These are phyloP conservation scores for Bimuria novae-zelandiae DNA, from an alignment of 2,329 filamentous ascomycete genomes.

Conservation along the genomic window DNA sequence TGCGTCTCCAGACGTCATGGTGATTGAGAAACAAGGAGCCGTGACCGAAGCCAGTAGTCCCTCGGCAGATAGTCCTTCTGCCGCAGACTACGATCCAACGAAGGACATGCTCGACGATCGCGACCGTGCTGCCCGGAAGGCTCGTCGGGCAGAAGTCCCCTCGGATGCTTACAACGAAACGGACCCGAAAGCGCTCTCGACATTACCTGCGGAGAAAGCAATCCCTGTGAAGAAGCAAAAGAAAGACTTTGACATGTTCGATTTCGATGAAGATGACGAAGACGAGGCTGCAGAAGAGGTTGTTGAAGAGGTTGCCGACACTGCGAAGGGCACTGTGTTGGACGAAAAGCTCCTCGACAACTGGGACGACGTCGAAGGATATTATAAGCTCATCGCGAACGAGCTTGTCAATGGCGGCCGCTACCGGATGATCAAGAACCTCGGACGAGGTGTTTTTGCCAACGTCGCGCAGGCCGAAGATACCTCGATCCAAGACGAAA, in stretches of 20 bases:
- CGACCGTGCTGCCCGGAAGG: slow-evolving; percentile 68
- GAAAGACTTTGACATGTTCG: slow-evolving; percentile 67
- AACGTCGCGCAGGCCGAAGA: slow-evolving; percentile 81
- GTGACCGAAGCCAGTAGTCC: slow-evolving; percentile 40
- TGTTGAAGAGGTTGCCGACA: slow-evolving; percentile 57
- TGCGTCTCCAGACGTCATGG: slow-evolving; percentile 47
- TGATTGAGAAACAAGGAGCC: slow-evolving; percentile 48
- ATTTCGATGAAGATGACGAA: slow-evolving; percentile 69
- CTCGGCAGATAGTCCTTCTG: slow-evolving; percentile 73
- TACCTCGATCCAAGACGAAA: slow-evolving; percentile 44
- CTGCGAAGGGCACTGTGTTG: slow-evolving; percentile 44
- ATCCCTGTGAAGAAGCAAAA: slow-evolving; percentile 46
- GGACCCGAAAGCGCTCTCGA: slow-evolving; percentile 57
- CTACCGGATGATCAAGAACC: slow-evolving; percentile 83
- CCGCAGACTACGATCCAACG: slow-evolving; percentile 89
- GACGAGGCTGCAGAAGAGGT: slow-evolving; percentile 71
- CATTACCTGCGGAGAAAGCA: slow-evolving; percentile 50
- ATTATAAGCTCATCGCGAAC: slow-evolving; percentile 92
- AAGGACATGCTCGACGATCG: slow-evolving; percentile 86
- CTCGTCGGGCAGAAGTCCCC: slow-evolving; percentile 35
- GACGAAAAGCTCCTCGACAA: slow-evolving; percentile 85
- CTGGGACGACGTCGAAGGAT: slow-evolving; percentile 91
- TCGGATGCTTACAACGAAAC: slow-evolving; percentile 64
- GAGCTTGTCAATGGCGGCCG: slow-evolving; percentile 84
- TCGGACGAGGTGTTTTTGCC: slow-evolving; percentile 96